Conservation (phyloP, 176 grass and related monocot genomes). For the Typha latifolia region DNA sequence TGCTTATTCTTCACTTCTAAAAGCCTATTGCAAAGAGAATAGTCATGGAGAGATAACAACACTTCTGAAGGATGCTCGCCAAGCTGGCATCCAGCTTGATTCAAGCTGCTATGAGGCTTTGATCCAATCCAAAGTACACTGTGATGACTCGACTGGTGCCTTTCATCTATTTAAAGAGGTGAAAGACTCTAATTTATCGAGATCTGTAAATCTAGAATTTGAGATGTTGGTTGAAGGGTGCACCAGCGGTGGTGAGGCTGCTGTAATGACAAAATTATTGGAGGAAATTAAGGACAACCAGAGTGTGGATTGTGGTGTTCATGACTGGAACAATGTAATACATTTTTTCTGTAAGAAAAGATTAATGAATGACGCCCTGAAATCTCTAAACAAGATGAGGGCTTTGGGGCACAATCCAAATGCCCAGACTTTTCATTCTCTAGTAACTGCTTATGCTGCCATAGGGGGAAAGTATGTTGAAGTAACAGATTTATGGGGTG, state of each 20-base stretch:
- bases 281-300: no score
- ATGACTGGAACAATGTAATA: constrained; percentile 49
- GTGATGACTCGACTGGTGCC: constrained; percentile 50
- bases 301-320: constrained; percentile 36
- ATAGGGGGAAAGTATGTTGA: constrained; percentile 85
- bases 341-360: no score
- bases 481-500: constrained; percentile 85
- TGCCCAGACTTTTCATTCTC: constrained; percentile 58
- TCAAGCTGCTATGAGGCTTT: constrained; percentile 53
- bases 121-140: constrained; percentile 46
- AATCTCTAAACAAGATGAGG: constrained; percentile 42
- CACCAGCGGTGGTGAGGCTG: no score
- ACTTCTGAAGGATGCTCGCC: constrained; percentile 64
- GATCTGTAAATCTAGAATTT: constrained; percentile 37
- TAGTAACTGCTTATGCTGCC: constrained; percentile 68
- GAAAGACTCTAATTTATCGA: constrained; percentile 44
- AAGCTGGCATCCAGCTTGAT: constrained; percentile 71
- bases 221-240: background rate
- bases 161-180: constrained; percentile 53
- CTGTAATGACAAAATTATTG: no score
- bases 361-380: no score
- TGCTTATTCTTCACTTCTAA: constrained; percentile 69
- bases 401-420: constrained; percentile 34
- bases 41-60: constrained; percentile 46
- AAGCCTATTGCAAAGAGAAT: constrained; percentile 65